Base-by-base conservation (phyloP, 768 basidiomycete species). In the Auriculariales sp. region DNA sequence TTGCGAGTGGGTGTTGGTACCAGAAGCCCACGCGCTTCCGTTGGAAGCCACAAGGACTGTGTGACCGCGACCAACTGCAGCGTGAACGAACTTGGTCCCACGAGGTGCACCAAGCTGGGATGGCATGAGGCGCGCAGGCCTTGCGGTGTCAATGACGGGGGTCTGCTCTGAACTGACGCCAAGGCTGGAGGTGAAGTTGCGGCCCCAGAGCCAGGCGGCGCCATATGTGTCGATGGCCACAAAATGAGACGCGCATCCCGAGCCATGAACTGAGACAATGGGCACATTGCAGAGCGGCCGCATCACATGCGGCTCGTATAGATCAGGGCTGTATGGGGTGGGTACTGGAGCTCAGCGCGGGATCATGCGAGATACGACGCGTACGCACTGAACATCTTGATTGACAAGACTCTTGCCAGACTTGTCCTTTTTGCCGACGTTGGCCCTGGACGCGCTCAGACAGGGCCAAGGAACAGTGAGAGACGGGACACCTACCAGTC, bases 191-290 rank as follows among this genome's bases (percentile, higher is more conserved):
- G 71, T 79, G 33, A 77, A 78, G 64, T 89, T 90, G 48, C 90
- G 79, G 5, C 94, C 94, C 60, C 93, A 88, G 57, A 97, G 64
- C 81, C 89, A 92, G 7, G 91, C 94, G 32, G 75, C 72, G 5
- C 90, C 91, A 48, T 81, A 73, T 22, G 73, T 56, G 66, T 87
- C 85, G 54, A 92, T 62, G 12, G 71, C 78, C 34, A 91, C 77
- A 56, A 76, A 81, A 60, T 91, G 86, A 59, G 84, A 89, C 5
- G 77, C 77, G 9, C 68, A 73, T 56, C 84, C 86, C 2, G 84
- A 83, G 9, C 85, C 73, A 62, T 92, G 81, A 47, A 92, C 65
- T 6, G 83, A 84, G 19, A 69, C 65, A 9, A 74, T 71, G 60
- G 81, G 78, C 65, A 93, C 72, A 62, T 93, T 92, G 61, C 78